These are phyloP conservation scores for Euphorbia peplus DNA, from an alignment of 345 rosid genomes.

Conservation along the genomic window DNA sequence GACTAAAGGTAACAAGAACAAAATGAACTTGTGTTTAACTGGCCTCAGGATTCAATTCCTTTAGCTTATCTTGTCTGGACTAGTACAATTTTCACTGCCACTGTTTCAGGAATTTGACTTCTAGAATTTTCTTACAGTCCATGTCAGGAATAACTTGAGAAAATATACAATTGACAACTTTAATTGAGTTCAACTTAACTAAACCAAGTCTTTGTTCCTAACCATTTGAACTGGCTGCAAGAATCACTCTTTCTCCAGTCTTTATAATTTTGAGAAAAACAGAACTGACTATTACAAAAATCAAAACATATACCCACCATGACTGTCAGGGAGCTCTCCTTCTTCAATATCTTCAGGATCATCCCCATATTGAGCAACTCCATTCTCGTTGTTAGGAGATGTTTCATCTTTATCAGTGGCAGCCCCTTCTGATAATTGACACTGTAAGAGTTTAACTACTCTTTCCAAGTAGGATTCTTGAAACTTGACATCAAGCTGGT, in stretches of 20 bases:
- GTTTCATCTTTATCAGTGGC: slow-evolving; percentile 53
- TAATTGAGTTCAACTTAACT: not conserved
- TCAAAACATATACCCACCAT: slow-evolving; percentile 47
- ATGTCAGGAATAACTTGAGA: slow-evolving; percentile 2
- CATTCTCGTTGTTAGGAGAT: slow-evolving; percentile 37
- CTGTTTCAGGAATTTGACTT: not conserved
- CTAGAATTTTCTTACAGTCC: not conserved
- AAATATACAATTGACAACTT: not conserved
- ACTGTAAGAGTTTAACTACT: slow-evolving; percentile 78
- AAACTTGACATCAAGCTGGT: slow-evolving; percentile 92
- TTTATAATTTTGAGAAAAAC: not conserved
- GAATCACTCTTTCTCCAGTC: not conserved
- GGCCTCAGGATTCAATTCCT: not conserved
- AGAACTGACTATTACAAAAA: not conserved
- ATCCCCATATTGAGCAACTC: slow-evolving; percentile 26
- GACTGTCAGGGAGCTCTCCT: slow-evolving; percentile 94
- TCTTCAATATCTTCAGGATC: slow-evolving; percentile 79
- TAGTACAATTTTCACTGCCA: not conserved
- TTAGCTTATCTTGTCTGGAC: not conserved
- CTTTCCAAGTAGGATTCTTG: slow-evolving; percentile 80
- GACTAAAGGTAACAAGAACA: slow-evolving; percentile 12
- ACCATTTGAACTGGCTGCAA: not conserved
- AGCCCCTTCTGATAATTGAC: slow-evolving; percentile 90
- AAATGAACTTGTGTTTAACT: not conserved
- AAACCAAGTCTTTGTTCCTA: not conserved